Evolutionary conservation across 192 early-diverging fungal species (phyloP).

Genomic region (Coemansia sp.): DNA sequence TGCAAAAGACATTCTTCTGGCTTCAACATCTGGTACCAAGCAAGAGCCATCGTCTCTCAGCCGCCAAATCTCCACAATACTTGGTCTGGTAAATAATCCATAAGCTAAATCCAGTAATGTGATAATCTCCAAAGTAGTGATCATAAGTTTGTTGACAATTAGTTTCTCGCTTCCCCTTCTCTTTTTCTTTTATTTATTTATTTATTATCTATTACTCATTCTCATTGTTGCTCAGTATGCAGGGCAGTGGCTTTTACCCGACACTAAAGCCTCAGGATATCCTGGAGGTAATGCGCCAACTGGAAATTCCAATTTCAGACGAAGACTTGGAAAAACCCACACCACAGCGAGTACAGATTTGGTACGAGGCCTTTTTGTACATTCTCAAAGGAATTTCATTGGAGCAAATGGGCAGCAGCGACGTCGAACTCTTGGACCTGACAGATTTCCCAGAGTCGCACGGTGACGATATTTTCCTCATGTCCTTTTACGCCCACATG

Average conservation of each 20-base stretch:
- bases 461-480: slow-evolving; percentile 62
- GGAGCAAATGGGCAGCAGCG: slow-evolving; percentile 53
- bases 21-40: no score
- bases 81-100: neutral
- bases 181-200: neutral
- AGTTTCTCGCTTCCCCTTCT: neutral
- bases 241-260: slow-evolving; percentile 62
- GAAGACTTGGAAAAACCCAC: slow-evolving; percentile 77
- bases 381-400: slow-evolving; percentile 66
- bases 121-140: neutral
- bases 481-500: slow-evolving; percentile 70
- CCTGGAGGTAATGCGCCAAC: slow-evolving; percentile 73
- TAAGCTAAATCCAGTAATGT: neutral
- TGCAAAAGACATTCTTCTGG: neutral
- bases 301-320: slow-evolving; percentile 69
- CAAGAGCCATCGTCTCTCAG: neutral
- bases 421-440: slow-evolving; percentile 37
- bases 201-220: neutral
- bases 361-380: slow-evolving; percentile 74
- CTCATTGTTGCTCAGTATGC: slow-evolving; percentile 16
- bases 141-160: neutral
- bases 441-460: slow-evolving; percentile 63
- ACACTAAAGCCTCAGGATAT: slow-evolving; percentile 73
- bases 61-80: neutral
- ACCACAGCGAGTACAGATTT: slow-evolving; percentile 63